These are phyloP conservation scores for Helianthus tuberosus DNA, from an alignment of 129 eudicot species.

Conservation along the genomic window DNA sequence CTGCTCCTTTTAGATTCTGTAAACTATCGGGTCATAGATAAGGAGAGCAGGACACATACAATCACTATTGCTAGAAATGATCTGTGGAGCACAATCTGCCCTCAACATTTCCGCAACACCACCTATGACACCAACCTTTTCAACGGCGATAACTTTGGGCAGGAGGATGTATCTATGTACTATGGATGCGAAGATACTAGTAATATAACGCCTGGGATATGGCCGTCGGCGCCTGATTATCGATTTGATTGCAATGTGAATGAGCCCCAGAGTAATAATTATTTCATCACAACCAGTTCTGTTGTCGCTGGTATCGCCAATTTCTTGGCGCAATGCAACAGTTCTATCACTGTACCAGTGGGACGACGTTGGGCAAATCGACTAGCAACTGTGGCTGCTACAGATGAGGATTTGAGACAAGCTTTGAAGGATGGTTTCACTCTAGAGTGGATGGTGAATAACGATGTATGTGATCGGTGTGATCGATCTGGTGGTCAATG, in stretches of 20 bases:
- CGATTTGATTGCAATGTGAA: constrained; percentile 24
- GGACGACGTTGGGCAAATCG: background rate
- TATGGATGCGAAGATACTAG: constrained; percentile 35
- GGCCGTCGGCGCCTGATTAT: background rate
- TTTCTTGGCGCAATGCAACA: background rate
- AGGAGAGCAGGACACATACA: background rate
- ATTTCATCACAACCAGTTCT: constrained; percentile 3
- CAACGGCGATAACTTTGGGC: background rate
- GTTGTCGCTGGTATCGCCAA: background rate
- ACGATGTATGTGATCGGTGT: constrained; percentile 33
- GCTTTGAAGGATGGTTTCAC: constrained; percentile 42
- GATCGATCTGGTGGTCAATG: constrained; percentile 48
- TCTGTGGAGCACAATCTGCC: constrained; percentile 36
- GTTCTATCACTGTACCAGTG: constrained; percentile 25
- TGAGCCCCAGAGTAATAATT: background rate
- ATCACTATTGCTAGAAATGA: constrained; percentile 45
- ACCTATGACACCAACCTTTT: constrained; percentile 30
- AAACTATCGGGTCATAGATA: constrained; percentile 32
- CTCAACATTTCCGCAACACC: constrained; percentile 25
- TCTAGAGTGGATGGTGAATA: constrained; percentile 42
- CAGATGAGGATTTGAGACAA: constrained; percentile 8
- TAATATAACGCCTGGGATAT: background rate
- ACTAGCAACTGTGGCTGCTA: too few species aligned
- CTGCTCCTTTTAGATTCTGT: constrained; percentile 4
- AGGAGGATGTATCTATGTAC: constrained; percentile 36